Evolutionary conservation across 2,329 filamentous ascomycete species (phyloP).

Genomic region (Aspergillus candidus): DNA sequence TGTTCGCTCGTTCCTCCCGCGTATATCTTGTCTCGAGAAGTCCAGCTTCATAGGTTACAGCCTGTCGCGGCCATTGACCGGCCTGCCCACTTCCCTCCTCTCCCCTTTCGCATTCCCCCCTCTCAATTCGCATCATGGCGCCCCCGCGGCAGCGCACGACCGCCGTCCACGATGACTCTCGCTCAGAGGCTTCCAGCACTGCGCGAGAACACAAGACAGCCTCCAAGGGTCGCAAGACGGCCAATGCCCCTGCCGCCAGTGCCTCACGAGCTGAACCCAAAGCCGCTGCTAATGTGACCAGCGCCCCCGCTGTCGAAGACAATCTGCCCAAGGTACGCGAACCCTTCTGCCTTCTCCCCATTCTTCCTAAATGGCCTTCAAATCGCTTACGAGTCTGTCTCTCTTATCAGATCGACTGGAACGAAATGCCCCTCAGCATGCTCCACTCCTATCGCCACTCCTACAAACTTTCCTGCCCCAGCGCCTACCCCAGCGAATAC

Average conservation of each 20-base stretch:
- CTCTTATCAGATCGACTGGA: slow-evolving; percentile 36
- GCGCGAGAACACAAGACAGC: slow-evolving; percentile 32
- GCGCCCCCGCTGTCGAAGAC: slow-evolving; percentile 22
- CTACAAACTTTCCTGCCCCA: slow-evolving; percentile 41
- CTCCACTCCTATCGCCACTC: slow-evolving; percentile 46
- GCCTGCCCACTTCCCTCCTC: slow-evolving; percentile 1
- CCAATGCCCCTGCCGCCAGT: slow-evolving; percentile 11
- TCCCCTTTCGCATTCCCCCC: slow-evolving; percentile 4
- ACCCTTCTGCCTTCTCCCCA: too few species aligned
- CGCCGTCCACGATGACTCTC: slow-evolving; percentile 39
- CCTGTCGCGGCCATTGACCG: not conserved
- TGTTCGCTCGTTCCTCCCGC: too few species aligned
- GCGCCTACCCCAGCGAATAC: slow-evolving; percentile 40
- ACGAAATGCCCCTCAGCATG: slow-evolving; percentile 38
- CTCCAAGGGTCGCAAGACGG: slow-evolving; percentile 28
- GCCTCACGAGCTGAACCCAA: slow-evolving; percentile 13
- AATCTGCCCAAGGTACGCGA: slow-evolving; percentile 31
- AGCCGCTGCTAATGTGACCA: slow-evolving; percentile 24
- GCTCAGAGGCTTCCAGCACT: slow-evolving; percentile 44
- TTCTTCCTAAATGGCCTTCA: too few species aligned
- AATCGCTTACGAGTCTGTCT: too few species aligned
- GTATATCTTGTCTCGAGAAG: too few species aligned
- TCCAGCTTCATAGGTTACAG: not conserved
- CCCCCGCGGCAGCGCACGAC: slow-evolving; percentile 41
- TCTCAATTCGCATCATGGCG: slow-evolving; percentile 31